Conservation (phyloP, 108 stramenopile species). For the Mediolabrus comicus region DNA sequence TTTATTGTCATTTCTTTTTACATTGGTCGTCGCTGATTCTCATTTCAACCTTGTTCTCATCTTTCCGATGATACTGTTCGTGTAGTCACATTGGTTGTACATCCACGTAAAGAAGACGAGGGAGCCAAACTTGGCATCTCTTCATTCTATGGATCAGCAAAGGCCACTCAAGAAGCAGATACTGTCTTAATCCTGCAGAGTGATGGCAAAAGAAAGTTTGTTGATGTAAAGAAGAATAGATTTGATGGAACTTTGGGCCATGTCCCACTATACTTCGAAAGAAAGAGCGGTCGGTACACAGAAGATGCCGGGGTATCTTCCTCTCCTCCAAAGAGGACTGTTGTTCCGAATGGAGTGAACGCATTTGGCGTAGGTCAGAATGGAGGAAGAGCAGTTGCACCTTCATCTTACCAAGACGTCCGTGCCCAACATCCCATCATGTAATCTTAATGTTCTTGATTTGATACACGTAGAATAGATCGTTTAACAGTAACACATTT, state of each 20-base stretch:
- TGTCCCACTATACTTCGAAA: conserved; percentile 78
- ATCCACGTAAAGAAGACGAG: conserved; percentile 97
- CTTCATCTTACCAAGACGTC: conserved; percentile 26
- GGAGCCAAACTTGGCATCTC: conserved; percentile 72
- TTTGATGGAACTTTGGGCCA: conserved; percentile 92
- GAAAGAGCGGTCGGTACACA: conserved; percentile 69
- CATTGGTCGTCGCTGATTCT: not conserved
- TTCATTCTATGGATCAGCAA: conserved; percentile 93
- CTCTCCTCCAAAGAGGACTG: conserved; percentile 19
- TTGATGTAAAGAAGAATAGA: conserved; percentile 98
- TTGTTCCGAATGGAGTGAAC: conserved; percentile 20
- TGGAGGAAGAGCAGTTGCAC: not conserved
- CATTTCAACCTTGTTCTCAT: not conserved
- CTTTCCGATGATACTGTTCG: not conserved
- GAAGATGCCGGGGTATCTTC: conserved; percentile 39
- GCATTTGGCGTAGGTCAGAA: conserved; percentile 13
- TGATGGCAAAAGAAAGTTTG: conserved; percentile 76
- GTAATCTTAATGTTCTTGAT: not conserved
- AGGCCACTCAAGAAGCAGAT: conserved; percentile 99
- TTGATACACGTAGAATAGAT: not conserved
- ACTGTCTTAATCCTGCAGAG: conserved; percentile 95
- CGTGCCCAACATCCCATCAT: conserved; percentile 26
- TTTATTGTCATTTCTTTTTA: not conserved
- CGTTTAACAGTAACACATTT: too few species aligned
- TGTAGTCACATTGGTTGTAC: conserved; percentile 90